Base-by-base conservation (phyloP, 805 yeast species). In the Wickerhamiella bombiphila region DNA sequence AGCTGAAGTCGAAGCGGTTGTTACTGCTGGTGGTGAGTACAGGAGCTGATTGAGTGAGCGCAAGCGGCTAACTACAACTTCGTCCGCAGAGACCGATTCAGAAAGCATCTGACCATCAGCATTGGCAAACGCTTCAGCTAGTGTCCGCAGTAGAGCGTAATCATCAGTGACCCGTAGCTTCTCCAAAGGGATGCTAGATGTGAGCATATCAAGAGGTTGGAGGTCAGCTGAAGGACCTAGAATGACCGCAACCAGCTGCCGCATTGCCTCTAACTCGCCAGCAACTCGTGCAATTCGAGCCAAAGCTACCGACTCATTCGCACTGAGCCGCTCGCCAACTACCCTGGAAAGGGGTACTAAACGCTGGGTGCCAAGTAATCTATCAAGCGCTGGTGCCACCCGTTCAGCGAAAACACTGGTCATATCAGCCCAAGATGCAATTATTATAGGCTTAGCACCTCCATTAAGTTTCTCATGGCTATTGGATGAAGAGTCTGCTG, bases 101-200 rank as follows among this genome's bases (percentile, higher is more conserved):
- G 40, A 38, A n/a, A 50, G 36, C 34, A 43, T 38, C 35, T 42
- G 46, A 17, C 30, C 33, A 21, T 45, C 41, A 14, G 36, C 39
- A 28, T 20, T 18, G 32, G 39, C 19, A 11, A 43, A 26, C 8
- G 44, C 34, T 31, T 45, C 52, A 13, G 41, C 39, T 15, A 48
- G 29, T 15, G 40, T 46, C 3, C 59, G 42, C 28, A 57, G 39
- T 25, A 55, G 44, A 29, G 45, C 43, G 45, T 55, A 57, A 39
- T 56, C 55, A 21, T 48, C 51, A 11, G 56, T 46, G 11, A 54
- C 49, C n/a, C 56, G 48, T 33, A 57, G 49, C 41, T 56, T 57
- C 39, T 57, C 61, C 15, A 55, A 45, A 11, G 41, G 36, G 3
- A 39, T 37, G 8, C 32, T 36, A 7, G 42, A 29, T 24, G 42